Evolutionary conservation across 73 alveolate species (phyloP), one percentile per base, ranked within the genome.

Genomic region (Paramecium bursaria): DNA sequence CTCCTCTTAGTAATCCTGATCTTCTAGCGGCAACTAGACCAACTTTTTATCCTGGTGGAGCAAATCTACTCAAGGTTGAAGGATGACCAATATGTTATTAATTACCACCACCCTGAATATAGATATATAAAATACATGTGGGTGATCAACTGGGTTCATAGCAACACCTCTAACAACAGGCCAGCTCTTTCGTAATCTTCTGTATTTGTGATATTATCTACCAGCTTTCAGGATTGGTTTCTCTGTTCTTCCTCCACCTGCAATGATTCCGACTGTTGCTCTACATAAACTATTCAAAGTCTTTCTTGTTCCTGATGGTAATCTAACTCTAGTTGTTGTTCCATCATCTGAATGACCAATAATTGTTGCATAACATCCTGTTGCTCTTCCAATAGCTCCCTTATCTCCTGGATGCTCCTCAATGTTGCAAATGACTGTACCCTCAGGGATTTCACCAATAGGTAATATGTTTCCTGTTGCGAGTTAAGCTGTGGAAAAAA

Each of bases 101-200:
- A 91, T 92, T 92, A 91, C 97, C 97, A 80, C 97, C 97, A 74
- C 97, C 76, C 33, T n/a, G n/a, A n/a, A n/a, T n/a, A n/a, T n/a
- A n/a, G n/a, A n/a, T n/a, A n/a, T 14, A 60, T 21, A 4, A 30
- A 60, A 30, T 60, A 60, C 95, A 79, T 94, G 97, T 21, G 99
- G 99, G 86, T 95, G 99, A 86, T 95, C 99, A 53, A 95, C 99
- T 61, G 99, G 99, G 95, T 95, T 95, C 99, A 95, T 95, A 55
- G 98, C 98, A 19, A 90, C 96, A 76, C 98, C 99, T 90, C 97
- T 93, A 47, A 95, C 97, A 76, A 86, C 91, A 22, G 99, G 99
- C 98, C 98, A 95, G 87, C 87, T 86, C 86, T 95, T 94, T 82
- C 97, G 86, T 92, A 94, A 87, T 53, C 96, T 98, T 53, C 91